Evolutionary conservation across 345 rosid species (phyloP), one percentile per base, ranked within the genome.

Genomic region (Sonneratia caseolaris): DNA sequence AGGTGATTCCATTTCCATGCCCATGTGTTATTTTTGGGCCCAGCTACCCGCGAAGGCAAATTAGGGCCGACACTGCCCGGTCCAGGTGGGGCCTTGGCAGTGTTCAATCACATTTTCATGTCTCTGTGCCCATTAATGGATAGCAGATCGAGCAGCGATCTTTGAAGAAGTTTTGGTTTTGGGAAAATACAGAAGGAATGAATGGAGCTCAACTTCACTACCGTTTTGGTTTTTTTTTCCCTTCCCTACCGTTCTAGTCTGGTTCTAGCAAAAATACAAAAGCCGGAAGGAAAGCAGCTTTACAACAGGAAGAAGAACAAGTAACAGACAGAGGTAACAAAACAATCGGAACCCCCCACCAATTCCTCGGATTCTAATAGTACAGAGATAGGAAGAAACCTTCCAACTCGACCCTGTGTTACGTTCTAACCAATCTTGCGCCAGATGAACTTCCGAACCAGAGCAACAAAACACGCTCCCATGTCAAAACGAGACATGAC

Each of bases 401-500:
- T n/a, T 57, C 69, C 37, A 19, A 67, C 49, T 8, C 69, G 53
- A 43, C 70, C 70, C 70, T 66, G 53, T 24, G 19, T 68, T 38
- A 68, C 51, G 40, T 38, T 22, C 38, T 62, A 62, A 68, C 70
- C 7, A 12, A 18, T 47, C 70, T 47, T 8, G 19, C 42, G 70
- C 13, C 22, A 21, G n/a, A 47, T 68, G 35, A 27, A 22, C 7
- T 40, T 48, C 42, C 3, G 47, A 47, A 69, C 42, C 56, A 69
- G 64, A 53, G 47, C 72, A 70, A 70, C 47, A 70, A 70, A 70
- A 70, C 45, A 53, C 32, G 72, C 64, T 70, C 72, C 40, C 45
- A 7, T 7, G 51, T 13, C 15, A 47, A 13, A 47, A 2, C 51
- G 7, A 6, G 51, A 47, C 51, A 8, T 47, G 9, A 24, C 27